phyloP scores from a whole-genome alignment of 352 stramenopile genomes.

The Phytophthora macrochlamydospora region DNA sequence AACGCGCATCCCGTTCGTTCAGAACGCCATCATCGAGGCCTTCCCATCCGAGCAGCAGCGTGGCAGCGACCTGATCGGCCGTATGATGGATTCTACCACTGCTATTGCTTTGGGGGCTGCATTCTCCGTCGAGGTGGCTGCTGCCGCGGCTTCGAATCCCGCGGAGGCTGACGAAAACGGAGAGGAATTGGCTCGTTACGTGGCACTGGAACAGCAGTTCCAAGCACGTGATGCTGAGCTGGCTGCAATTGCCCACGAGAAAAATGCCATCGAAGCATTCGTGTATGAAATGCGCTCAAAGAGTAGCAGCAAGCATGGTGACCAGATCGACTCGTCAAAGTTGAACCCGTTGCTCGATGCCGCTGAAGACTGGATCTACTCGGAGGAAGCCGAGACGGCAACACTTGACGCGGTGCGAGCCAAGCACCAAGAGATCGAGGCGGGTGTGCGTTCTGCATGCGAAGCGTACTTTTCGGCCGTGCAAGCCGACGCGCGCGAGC shows the following conservation, averaged over 20 bases:
- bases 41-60: slow-evolving; percentile 49
- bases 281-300: slow-evolving; percentile 92
- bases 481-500: slow-evolving; percentile 54
- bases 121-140: slow-evolving; percentile 39
- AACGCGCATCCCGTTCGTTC: slow-evolving; percentile 88
- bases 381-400: slow-evolving; percentile 82
- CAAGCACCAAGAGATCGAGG: slow-evolving; percentile 64
- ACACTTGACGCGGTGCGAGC: slow-evolving; percentile 55
- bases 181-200: slow-evolving; percentile 37
- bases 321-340: slow-evolving; percentile 64
- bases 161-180: slow-evolving; percentile 33
- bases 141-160: slow-evolving; percentile 1
- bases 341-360: slow-evolving; percentile 79
- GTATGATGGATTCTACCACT: slow-evolving; percentile 90
- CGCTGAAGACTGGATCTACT: slow-evolving; percentile 93
- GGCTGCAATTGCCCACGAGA: slow-evolving; percentile 73
- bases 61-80: slow-evolving; percentile 55
- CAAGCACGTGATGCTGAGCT: slow-evolving; percentile 73
- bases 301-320: slow-evolving; percentile 62
- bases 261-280: slow-evolving; percentile 91
- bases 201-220: slow-evolving; percentile 72
- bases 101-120: slow-evolving; percentile 83
- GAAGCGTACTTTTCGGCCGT: slow-evolving; percentile 77
- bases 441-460: slow-evolving; percentile 55
- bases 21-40: slow-evolving; percentile 71